Conservation (phyloP, 345 rosid species). For the Clausena lansium region DNA sequence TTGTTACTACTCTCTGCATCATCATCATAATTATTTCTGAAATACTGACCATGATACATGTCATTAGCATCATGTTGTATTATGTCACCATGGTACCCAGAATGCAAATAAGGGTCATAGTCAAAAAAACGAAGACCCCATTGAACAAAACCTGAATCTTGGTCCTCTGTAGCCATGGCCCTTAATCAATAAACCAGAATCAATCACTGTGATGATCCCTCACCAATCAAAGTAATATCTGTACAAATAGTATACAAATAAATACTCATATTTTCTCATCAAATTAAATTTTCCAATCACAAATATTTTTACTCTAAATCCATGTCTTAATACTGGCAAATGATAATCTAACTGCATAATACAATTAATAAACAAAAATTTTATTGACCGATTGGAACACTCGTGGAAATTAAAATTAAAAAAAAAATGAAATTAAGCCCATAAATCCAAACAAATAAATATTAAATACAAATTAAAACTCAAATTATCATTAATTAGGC, state of each 20-base stretch:
- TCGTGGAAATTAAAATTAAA: neutral
- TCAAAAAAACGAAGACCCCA: slow-evolving; percentile 70
- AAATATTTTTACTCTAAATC: neutral
- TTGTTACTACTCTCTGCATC: slow-evolving; percentile 47
- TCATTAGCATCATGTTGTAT: slow-evolving; percentile 39
- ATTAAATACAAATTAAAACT: neutral
- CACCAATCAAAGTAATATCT: slow-evolving; percentile 1
- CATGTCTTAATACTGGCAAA: neutral
- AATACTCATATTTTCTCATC: neutral
- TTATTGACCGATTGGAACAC: neutral
- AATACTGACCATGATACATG: slow-evolving; percentile 34
- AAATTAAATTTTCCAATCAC: neutral
- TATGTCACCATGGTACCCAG: slow-evolving; percentile 50
- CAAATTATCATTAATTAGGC: neutral
- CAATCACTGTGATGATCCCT: neutral
- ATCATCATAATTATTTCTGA: slow-evolving; percentile 32
- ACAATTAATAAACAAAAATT: too few species aligned
- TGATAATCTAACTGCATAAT: neutral
- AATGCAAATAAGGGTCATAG: slow-evolving; percentile 40
- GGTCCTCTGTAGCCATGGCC: slow-evolving; percentile 40
- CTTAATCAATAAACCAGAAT: slow-evolving; percentile 18
- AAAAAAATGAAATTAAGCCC: neutral
- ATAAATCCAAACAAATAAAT: neutral
- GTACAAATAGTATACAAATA: neutral
- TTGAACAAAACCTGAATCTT: slow-evolving; percentile 44